Percentiles rank a stretch among this genome's conserved stretches.
Conservation (phyloP, 2,329 filamentous ascomycete species). For the Fusarium penzigii region DNA sequence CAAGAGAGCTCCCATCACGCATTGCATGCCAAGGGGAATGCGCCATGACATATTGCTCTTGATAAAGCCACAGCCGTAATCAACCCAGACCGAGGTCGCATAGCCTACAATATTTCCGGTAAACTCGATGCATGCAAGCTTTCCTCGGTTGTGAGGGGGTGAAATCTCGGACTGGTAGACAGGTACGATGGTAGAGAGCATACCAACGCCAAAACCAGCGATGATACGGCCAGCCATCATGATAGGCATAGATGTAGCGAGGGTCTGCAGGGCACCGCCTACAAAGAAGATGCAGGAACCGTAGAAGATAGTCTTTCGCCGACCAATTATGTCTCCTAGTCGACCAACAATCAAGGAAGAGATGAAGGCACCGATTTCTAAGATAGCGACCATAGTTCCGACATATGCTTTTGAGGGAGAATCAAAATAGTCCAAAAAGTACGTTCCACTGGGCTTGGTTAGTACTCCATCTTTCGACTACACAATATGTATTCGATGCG, state of each 20-base stretch:
- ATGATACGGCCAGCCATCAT: conserved; percentile 85
- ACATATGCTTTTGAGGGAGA: conserved; percentile 85
- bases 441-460: conserved; percentile 63
- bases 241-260: conserved; percentile 81
- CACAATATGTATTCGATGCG: background rate
- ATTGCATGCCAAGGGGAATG: conserved; percentile 86
- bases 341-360: conserved; percentile 84
- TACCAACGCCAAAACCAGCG: conserved; percentile 83
- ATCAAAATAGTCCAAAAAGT: conserved; percentile 90
- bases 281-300: conserved; percentile 85
- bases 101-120: conserved; percentile 97
- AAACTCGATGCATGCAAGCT: conserved; percentile 96
- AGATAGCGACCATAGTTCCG: conserved; percentile 96
- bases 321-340: conserved; percentile 88
- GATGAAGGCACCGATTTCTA: conserved; percentile 90
- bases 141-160: conserved; percentile 92
- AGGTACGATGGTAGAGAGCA: conserved; percentile 87
- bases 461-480: conserved; percentile 14
- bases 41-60: conserved; percentile 86
- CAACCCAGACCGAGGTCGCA: conserved; percentile 95
- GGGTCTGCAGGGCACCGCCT: conserved; percentile 83
- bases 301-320: conserved; percentile 87
- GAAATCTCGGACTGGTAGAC: conserved; percentile 96
- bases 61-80: conserved; percentile 95
- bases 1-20: conserved; percentile 86